Base-by-base conservation (phyloP, 2,329 filamentous ascomycete genomes). In the Nemania bipapillata region DNA sequence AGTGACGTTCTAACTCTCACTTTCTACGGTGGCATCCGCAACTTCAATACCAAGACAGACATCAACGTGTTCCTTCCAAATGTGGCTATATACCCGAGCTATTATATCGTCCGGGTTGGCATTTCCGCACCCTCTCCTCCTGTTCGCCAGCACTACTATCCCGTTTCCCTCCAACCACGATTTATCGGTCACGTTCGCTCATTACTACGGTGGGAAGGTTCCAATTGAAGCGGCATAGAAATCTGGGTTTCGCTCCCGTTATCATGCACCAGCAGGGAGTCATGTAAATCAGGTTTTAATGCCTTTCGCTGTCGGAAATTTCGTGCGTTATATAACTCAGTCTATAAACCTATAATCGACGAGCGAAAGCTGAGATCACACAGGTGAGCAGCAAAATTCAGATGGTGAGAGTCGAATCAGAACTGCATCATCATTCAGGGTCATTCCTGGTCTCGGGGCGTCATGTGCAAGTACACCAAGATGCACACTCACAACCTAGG, bases 361-460 rank as follows among this genome's bases (percentile, higher is more conserved):
- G 4, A 26, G 12, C 6, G 24, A 45, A 30, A 32, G 20, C n/a
- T n/a, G n/a, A n/a, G n/a, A n/a, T n/a, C n/a, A n/a, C n/a, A n/a
- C n/a, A n/a, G n/a, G n/a, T n/a, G n/a, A n/a, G n/a, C n/a, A n/a
- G 30, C 20, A 2, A 28, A 20, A 74, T 4, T 17, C 32, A 26
- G 77, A 49, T 49, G 57, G 1, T 47, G 54, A 57, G 63, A 64
- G 63, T 28, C 45, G 28, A 35, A 45, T 15, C 73, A 75, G 17
- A 72, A 78, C 66, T 72, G 76, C 54, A 62, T 82, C 37, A 77
- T 82, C 24, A 71, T 80, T 0, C 80, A 79, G 3, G 30, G 69
- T 0, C 80, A 83, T 62, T 64, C 55, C 2, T 82, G 79, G 80
- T 75, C 83, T 0, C 80, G 83, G 66, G 81, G 80, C 0, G 77